These are phyloP conservation scores for Colletotrichum sp. DNA, from an alignment of 2,329 filamentous ascomycete species.

Conservation along the genomic window DNA sequence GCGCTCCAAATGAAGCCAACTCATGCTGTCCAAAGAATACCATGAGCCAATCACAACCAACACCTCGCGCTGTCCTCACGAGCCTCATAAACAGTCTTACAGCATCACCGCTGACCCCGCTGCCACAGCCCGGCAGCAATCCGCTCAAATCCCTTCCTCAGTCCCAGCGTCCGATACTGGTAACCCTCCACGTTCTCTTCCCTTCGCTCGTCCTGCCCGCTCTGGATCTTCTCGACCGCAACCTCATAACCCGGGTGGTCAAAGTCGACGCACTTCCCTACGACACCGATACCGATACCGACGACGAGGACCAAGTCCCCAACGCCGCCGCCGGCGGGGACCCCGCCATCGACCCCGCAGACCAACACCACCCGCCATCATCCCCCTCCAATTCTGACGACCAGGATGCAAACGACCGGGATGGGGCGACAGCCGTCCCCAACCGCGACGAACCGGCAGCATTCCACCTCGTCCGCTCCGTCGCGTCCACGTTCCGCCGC, in stretches of 20 bases:
- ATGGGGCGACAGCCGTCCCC: not conserved
- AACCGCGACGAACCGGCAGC: not conserved
- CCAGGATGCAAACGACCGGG: not conserved
- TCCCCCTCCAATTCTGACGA: not conserved
- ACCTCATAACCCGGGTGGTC: conserved; percentile 68
- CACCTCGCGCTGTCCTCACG: conserved; percentile 51
- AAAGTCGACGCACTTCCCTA: not conserved
- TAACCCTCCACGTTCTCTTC: conserved; percentile 85
- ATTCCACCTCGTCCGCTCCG: conserved; percentile 71
- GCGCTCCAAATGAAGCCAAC: not conserved
- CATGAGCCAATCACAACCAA: conserved; percentile 25
- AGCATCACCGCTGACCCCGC: conserved; percentile 26
- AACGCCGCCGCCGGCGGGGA: not conserved
- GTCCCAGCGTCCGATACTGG: conserved; percentile 61
- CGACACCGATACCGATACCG: not conserved
- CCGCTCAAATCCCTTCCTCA: conserved; percentile 34
- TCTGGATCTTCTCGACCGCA: conserved; percentile 84
- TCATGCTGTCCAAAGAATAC: not conserved
- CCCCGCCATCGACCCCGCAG: conserved; percentile 1
- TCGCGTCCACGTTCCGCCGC: conserved; percentile 34
- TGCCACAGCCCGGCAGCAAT: not conserved
- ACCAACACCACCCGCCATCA: not conserved
- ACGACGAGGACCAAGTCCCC: not conserved
- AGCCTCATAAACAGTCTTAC: conserved; percentile 51
- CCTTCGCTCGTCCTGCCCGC: conserved; percentile 82